These are phyloP conservation scores for Populus tremula DNA, from an alignment of 345 rosid genomes.

Conservation along the genomic window DNA sequence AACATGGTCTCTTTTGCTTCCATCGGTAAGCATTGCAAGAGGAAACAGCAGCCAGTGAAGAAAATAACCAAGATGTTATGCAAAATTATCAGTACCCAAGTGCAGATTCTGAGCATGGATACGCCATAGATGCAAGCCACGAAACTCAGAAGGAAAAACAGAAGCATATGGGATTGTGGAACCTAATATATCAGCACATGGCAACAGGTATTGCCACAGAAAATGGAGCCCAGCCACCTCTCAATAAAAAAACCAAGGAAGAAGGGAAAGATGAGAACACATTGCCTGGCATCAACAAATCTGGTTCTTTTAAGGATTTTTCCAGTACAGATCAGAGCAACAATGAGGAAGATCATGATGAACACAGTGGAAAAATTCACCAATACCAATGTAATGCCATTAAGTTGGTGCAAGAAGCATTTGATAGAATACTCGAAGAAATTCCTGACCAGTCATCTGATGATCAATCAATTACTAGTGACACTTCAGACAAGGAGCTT, in stretches of 20 bases:
- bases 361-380: slow-evolving; percentile 31
- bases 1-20: slow-evolving; percentile 1
- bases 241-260: slow-evolving; percentile 30
- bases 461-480: slow-evolving; percentile 46
- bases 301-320: slow-evolving; percentile 18
- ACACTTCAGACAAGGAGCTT: slow-evolving; percentile 40
- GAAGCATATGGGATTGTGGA: slow-evolving; percentile 60
- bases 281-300: slow-evolving; percentile 5
- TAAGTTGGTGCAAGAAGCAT: slow-evolving; percentile 72
- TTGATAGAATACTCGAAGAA: slow-evolving; percentile 73
- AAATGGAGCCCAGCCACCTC: slow-evolving; percentile 28
- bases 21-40: slow-evolving; percentile 13
- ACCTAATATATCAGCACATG: slow-evolving; percentile 70
- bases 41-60: slow-evolving; percentile 16
- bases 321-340: slow-evolving; percentile 16
- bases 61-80: slow-evolving; percentile 14
- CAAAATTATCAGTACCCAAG: slow-evolving; percentile 6
- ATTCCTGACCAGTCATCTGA: slow-evolving; percentile 57
- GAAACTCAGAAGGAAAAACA: slow-evolving; percentile 42
- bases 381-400: slow-evolving; percentile 52
- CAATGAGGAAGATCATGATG: slow-evolving; percentile 31
- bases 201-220: slow-evolving; percentile 52
- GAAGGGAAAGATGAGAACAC: slow-evolving; percentile 18
- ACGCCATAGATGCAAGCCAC: slow-evolving; percentile 10
- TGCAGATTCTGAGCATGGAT: slow-evolving; percentile 19